Base-by-base conservation (phyloP, 2,329 filamentous ascomycete genomes). In the Meredithiella fracta region DNA sequence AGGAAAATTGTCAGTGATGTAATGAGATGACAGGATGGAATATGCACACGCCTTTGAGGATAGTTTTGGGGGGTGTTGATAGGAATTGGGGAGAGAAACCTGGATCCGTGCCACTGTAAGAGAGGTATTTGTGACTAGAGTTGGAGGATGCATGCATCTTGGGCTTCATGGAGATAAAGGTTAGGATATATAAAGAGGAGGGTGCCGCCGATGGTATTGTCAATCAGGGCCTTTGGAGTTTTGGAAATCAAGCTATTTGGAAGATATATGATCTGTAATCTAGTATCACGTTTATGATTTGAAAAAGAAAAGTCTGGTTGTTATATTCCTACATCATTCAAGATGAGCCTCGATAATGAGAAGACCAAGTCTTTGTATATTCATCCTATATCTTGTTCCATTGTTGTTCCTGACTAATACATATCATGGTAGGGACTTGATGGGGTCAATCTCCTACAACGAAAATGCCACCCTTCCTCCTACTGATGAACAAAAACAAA, bases 401-500 rank as follows among this genome's bases (percentile, higher is more conserved):
- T 25, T 42, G 37, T 37, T 9, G 23, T 51, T 20, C 3, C 15
- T 11, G 22, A 11, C 23, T 25, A 14, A 40, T n/a, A 37, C 8
- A 20, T 20, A 25, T 8, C 22, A 51, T 22, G 3, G 17, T 23
- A 58, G 56, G 8, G 44, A 58, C 26, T 17, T 49, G 34, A 55
- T 53, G 17, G 40, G 23, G 34, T 42, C 47, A 3, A 22, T 47
- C 17, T 11, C 31, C 17, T 49, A 71, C 34, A 58, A 55, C 15
- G 57, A 58, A 25, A 38, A 71, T 56, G 73, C 64, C 70, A 72
- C 64, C 63, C 69, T 62, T n/a, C 3, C n/a, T 34, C 14, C 37
- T 15, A 25, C 29, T 49, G 54, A n/a, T 34, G 5, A 11, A 34
- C 11, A 34, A 5, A n/a, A n/a, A 17, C 15, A 47, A 22, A 47